Conservation (phyloP, 129 eudicot genomes). For the Erigeron canadensis region DNA sequence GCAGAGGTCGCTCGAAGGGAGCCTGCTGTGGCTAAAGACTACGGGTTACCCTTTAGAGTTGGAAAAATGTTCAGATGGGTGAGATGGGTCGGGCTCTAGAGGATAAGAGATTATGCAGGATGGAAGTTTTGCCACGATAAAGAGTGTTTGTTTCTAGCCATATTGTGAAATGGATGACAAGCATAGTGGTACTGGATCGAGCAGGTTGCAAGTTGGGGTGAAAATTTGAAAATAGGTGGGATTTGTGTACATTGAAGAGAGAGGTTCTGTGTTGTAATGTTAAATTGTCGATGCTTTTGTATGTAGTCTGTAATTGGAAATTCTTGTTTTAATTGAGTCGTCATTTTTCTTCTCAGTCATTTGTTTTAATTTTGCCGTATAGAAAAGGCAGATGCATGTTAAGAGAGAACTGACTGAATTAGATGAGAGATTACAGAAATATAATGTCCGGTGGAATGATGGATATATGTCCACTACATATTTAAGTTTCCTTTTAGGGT, state of each 20-base stretch:
- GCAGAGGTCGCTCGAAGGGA: slow-evolving; percentile 83
- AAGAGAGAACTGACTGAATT: background rate
- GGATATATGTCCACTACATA: too few relatives aligned
- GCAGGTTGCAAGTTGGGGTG: slow-evolving; percentile 3
- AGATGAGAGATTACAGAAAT: too few relatives aligned
- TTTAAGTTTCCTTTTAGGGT: too few relatives aligned
- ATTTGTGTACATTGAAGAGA: slow-evolving; percentile 37
- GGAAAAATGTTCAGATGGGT: slow-evolving; percentile 92
- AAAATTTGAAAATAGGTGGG: slow-evolving; percentile 23
- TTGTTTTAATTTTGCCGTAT: background rate
- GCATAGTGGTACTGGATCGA: slow-evolving; percentile 14
- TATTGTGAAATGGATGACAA: slow-evolving; percentile 19
- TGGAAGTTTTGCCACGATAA: slow-evolving; percentile 29
- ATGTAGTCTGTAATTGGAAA: slow-evolving; percentile 39
- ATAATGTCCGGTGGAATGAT: too few relatives aligned
- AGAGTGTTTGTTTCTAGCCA: slow-evolving; percentile 15
- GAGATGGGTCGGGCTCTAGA: slow-evolving; percentile 84
- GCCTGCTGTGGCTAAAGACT: slow-evolving; percentile 78
- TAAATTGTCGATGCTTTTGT: slow-evolving; percentile 28
- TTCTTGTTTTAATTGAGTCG: slow-evolving; percentile 19
- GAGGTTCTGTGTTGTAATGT: slow-evolving; percentile 39
- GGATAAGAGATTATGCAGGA: background rate
- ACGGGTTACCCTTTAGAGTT: slow-evolving; percentile 80
- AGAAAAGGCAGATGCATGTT: background rate
- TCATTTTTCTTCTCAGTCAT: background rate